Evolutionary conservation across 1,284 basidiomycete genomes (phyloP).

Genomic region (Schizophyllum amplum): DNA sequence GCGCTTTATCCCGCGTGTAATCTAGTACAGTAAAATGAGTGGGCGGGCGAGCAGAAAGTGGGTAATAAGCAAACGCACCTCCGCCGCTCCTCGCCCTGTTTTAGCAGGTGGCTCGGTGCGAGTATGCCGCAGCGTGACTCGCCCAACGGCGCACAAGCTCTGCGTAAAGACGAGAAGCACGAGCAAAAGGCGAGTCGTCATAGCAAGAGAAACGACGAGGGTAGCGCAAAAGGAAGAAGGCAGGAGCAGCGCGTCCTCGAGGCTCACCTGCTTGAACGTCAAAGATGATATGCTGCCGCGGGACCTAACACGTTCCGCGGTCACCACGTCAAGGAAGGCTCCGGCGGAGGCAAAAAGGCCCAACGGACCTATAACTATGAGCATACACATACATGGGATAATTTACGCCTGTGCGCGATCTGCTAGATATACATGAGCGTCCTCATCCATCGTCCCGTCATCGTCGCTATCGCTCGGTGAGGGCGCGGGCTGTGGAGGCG

Average conservation of each 20-base stretch:
- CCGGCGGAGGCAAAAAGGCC: not conserved
- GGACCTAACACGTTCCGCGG: not conserved
- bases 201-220: not conserved
- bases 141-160: not conserved
- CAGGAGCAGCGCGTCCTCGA: not conserved
- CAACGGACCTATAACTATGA: not conserved
- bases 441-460: not conserved
- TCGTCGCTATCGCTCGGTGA: not conserved
- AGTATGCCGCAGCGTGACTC: too few species aligned
- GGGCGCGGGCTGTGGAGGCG: not conserved
- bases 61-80: too few species aligned
- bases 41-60: too few species aligned
- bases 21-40: not conserved
- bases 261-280: not conserved
- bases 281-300: not conserved
- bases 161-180: not conserved
- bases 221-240: not conserved
- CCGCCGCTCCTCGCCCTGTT: too few species aligned
- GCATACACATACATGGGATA: not conserved
- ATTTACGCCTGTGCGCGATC: not conserved
- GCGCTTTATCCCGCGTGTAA: not conserved
- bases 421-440: not conserved
- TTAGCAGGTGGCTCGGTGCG: too few species aligned
- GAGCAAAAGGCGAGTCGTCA: not conserved
- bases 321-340: not conserved